Evolutionary conservation across 164 flowering plant genomes (phyloP).

Genomic region (Amborella trichopoda): DNA sequence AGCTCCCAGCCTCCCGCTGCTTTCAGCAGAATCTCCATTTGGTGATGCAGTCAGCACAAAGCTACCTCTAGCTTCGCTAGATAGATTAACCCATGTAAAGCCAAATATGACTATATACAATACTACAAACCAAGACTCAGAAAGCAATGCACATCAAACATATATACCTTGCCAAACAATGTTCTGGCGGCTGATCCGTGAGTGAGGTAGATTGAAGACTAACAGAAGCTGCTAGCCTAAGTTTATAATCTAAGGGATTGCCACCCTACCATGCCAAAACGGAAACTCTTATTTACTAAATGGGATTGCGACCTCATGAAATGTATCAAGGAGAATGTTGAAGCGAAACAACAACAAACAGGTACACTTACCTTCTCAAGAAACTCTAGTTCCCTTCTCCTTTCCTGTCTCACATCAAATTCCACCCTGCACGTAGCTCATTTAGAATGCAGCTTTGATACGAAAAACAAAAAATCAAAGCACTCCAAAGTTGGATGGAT

Average conservation of each 20-base stretch:
- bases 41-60: conserved; percentile 73
- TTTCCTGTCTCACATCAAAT: conserved; percentile 78
- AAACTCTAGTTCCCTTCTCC: conserved; percentile 88
- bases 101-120: background rate
- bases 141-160: background rate
- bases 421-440: conserved; percentile 64
- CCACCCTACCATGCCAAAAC: conserved; percentile 65
- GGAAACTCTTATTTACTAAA: background rate
- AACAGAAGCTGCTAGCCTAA: conserved; percentile 51
- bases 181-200: conserved; percentile 64
- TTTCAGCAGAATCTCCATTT: conserved; percentile 90
- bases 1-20: conserved; percentile 68
- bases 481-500: background rate
- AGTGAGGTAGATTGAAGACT: conserved; percentile 93
- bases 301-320: no score
- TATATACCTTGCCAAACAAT: conserved; percentile 51
- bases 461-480: conserved; percentile 3
- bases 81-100: conserved; percentile 7
- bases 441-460: no score
- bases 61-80: conserved; percentile 94
- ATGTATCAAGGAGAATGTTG: no score
- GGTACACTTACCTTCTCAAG: conserved; percentile 73
- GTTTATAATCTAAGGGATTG: conserved; percentile 83
- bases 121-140: background rate
- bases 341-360: background rate